Conservation (phyloP, 495 filamentous ascomycete genomes). For the Lindgomyces ingoldianus region DNA sequence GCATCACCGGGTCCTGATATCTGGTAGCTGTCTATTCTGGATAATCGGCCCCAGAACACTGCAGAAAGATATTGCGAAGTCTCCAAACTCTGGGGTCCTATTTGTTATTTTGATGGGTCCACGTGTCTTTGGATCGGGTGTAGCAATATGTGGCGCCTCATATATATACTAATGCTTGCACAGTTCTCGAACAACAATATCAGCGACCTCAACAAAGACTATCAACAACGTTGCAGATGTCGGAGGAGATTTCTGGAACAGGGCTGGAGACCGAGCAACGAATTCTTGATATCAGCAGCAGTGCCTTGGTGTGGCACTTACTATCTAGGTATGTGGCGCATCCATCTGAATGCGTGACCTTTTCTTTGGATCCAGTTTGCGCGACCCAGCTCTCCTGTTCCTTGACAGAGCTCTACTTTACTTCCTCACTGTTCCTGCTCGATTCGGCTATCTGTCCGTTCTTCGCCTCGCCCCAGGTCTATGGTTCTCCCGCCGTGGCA, state of each 20-base stretch:
- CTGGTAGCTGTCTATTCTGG: too few species aligned
- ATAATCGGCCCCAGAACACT: neutral
- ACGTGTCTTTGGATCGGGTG: conserved; percentile 9
- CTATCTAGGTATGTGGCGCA: conserved; percentile 8
- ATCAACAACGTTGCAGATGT: neutral
- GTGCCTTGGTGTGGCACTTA: conserved; percentile 1
- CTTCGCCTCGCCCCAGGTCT: too few species aligned
- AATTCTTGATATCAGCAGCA: neutral
- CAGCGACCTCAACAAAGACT: neutral
- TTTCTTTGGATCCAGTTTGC: too few species aligned
- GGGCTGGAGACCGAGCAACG: neutral
- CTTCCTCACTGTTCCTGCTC: too few species aligned
- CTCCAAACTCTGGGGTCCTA: neutral
- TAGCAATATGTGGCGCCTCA: conserved; percentile 8
- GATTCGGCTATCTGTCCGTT: too few species aligned
- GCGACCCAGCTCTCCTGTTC: too few species aligned
- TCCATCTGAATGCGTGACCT: too few species aligned
- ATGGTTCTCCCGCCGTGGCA: too few species aligned
- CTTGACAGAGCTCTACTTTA: too few species aligned
- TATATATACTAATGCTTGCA: neutral
- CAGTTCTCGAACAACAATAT: neutral
- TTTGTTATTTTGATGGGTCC: neutral
- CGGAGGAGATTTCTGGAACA: neutral
- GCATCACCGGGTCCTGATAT: too few species aligned
- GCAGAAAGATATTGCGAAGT: neutral